Conservation (phyloP, 495 filamentous ascomycete species). For the Bryoglossum gracile region DNA sequence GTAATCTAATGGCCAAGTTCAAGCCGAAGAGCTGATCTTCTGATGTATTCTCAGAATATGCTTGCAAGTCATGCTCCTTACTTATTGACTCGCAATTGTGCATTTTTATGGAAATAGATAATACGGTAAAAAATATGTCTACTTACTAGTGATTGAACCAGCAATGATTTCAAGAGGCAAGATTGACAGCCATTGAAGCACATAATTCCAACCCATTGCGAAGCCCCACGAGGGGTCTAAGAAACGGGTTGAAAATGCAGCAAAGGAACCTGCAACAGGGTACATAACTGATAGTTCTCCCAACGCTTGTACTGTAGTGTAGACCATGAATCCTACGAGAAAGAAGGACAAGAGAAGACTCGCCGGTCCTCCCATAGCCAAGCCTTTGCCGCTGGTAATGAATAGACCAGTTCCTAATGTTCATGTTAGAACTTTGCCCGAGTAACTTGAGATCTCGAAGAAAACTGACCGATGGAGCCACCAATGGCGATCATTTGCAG, state of each 20-base stretch:
- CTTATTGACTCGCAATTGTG: too few species aligned
- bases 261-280: constrained; percentile 88
- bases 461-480: constrained; percentile 73
- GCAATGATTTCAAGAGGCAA: constrained; percentile 88
- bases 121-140: too few species aligned
- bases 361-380: constrained; percentile 74
- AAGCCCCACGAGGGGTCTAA: constrained; percentile 95
- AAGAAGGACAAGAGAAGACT: constrained; percentile 74
- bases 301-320: constrained; percentile 83
- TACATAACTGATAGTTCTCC: constrained; percentile 76
- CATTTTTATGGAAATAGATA: too few species aligned
- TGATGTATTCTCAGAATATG: too few species aligned
- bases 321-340: constrained; percentile 84
- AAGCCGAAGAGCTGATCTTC: too few species aligned
- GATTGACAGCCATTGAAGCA: constrained; percentile 85
- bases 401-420: constrained; percentile 63
- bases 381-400: constrained; percentile 72
- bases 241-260: constrained; percentile 86
- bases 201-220: constrained; percentile 94
- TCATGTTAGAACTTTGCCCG: constrained; percentile 1
- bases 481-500: constrained; percentile 97
- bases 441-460: neutral
- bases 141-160: constrained; percentile 80
- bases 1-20: too few species aligned
- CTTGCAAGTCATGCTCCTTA: too few species aligned